Conservation (phyloP, 371 early-diverging fungal species). For the Syncephalis plumigaleata region DNA sequence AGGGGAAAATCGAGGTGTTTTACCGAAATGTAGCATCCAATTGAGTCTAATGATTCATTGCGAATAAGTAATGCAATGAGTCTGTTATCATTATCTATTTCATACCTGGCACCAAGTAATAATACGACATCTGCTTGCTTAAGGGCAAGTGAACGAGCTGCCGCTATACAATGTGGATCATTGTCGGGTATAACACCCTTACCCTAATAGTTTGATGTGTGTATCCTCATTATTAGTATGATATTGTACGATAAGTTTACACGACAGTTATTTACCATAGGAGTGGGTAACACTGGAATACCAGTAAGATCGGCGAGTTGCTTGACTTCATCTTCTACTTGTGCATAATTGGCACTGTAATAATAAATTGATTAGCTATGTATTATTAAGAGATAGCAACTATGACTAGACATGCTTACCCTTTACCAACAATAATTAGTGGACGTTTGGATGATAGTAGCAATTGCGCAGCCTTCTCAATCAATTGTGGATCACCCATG, state of each 20-base stretch:
- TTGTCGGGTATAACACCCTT: conserved; percentile 53
- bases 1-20: conserved; percentile 29
- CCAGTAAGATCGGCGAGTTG: conserved; percentile 29
- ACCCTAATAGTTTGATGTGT: conserved; percentile 11
- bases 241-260: background rate
- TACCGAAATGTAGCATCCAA: conserved; percentile 69
- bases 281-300: conserved; percentile 60
- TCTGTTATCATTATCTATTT: background rate
- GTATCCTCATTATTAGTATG: background rate
- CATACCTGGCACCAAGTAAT: conserved; percentile 46
- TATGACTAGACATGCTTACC: conserved; percentile 15
- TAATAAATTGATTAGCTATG: background rate
- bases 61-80: background rate
- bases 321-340: conserved; percentile 38
- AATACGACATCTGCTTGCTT: conserved; percentile 50
- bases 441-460: conserved; percentile 32
- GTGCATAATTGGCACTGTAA: conserved; percentile 39
- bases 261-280: conserved; percentile 24
- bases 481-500: conserved; percentile 21
- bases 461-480: conserved; percentile 14
- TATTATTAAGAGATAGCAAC: background rate
- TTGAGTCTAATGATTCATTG: conserved; percentile 22
- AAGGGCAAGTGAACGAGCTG: conserved; percentile 53
- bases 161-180: conserved; percentile 40
- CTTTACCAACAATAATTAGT: conserved; percentile 60